phyloP scores from a whole-genome alignment of 176 grass and related monocot genomes.

The Dendrocalamus sinicus region DNA sequence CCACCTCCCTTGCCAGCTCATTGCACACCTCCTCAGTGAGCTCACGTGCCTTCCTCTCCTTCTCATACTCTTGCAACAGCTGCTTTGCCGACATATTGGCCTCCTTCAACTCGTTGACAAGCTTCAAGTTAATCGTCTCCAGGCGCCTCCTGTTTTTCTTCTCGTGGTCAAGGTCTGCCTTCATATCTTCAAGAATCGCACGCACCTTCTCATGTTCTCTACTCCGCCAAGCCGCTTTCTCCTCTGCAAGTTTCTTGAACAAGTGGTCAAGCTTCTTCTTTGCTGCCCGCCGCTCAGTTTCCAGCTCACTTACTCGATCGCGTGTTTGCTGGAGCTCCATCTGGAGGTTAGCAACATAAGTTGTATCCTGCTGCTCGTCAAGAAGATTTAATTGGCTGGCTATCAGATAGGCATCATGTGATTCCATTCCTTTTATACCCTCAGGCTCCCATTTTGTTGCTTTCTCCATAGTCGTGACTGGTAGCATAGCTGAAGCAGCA shows the following conservation, averaged over 20 bases:
- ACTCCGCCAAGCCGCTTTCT: slow-evolving; percentile 86
- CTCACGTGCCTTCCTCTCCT: slow-evolving; percentile 75
- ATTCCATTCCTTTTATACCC: slow-evolving; percentile 60
- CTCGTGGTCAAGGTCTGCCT: slow-evolving; percentile 84
- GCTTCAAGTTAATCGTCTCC: slow-evolving; percentile 81
- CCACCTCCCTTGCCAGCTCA: slow-evolving; percentile 89
- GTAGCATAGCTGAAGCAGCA: slow-evolving; percentile 48
- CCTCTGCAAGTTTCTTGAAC: slow-evolving; percentile 88
- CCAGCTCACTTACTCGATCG: slow-evolving; percentile 62
- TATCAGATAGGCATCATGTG: slow-evolving; percentile 71
- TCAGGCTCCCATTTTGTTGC: slow-evolving; percentile 97
- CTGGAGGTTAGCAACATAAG: slow-evolving; percentile 65
- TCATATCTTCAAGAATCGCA: slow-evolving; percentile 85
- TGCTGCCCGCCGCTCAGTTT: slow-evolving; percentile 68
- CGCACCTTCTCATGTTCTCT: slow-evolving; percentile 88
- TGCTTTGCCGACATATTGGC: slow-evolving; percentile 72
- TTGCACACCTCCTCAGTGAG: slow-evolving; percentile 93
- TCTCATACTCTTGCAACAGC: slow-evolving; percentile 83
- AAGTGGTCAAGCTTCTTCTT: slow-evolving; percentile 93
- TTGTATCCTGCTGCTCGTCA: slow-evolving; percentile 56
- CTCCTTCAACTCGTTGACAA: slow-evolving; percentile 81
- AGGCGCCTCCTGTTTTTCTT: slow-evolving; percentile 74
- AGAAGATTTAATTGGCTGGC: slow-evolving; percentile 78
- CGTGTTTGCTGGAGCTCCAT: slow-evolving; percentile 78
- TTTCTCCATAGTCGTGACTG: slow-evolving; percentile 70